Conservation (phyloP, 345 rosid species). For the Gossypium thurberi region DNA sequence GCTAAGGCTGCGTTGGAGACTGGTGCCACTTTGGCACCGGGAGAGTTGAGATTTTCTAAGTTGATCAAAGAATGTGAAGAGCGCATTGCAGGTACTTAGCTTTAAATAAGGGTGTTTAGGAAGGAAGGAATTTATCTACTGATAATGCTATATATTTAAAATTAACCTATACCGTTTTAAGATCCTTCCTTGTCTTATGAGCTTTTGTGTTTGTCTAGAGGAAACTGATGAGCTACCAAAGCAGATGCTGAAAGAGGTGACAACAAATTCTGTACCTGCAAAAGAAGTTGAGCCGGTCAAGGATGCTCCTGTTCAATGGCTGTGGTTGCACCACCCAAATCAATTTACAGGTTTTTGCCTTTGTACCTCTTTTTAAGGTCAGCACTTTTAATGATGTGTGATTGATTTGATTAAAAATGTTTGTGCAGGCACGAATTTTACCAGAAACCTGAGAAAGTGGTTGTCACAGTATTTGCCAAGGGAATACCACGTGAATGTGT, state of each 20-base stretch:
- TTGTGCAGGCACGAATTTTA: constrained; percentile 66
- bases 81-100: constrained; percentile 43
- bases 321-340: constrained; percentile 24
- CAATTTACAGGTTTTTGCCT: constrained; percentile 42
- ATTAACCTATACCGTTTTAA: background rate
- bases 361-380: background rate
- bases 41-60: constrained; percentile 52
- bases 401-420: background rate
- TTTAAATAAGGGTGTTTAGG: background rate
- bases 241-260: constrained; percentile 8
- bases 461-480: constrained; percentile 78
- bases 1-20: constrained; percentile 75
- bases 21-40: constrained; percentile 59
- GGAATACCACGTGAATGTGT: constrained; percentile 56
- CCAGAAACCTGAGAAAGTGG: constrained; percentile 90
- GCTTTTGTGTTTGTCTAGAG: constrained; percentile 23
- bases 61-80: constrained; percentile 68
- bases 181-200: background rate
- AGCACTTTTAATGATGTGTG: background rate
- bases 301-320: constrained; percentile 2
- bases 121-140: background rate
- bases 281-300: constrained; percentile 16
- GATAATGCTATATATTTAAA: too few species aligned
- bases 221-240: constrained; percentile 28
- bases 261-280: constrained; percentile 12